Base-by-base conservation (phyloP, 2,329 filamentous ascomycete species). In the Nemania bipapillata region DNA sequence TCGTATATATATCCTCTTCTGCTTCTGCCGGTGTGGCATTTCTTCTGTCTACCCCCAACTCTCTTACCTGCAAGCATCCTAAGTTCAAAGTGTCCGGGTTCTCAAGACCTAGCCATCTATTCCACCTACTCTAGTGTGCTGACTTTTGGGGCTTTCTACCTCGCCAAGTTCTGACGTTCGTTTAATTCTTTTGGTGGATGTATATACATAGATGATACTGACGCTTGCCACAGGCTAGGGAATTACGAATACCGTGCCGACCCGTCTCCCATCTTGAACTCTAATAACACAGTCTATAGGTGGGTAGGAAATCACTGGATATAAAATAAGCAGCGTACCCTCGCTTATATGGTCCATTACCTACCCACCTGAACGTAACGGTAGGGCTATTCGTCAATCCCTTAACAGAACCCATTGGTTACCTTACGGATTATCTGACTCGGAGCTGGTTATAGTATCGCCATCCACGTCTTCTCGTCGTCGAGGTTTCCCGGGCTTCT, bases 21-120 rank as follows among this genome's bases (percentile, higher is more conserved):
- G 55, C 59, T n/a, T n/a, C n/a, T n/a, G n/a, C n/a, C n/a, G n/a
- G 60, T 65, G 65, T 55, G 32, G 60, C 65, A 65, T 52, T 50
- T 26, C 26, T 9, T 32, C 55, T 17, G 55, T 11, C 45, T 40
- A 28, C 17, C 37, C 12, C 5, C 30, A 4, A 32, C 9, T 47
- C 63, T 28, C 37, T 55, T 15, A 8, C 24, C 28, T 35, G 17
- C 50, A 11, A 15, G 26, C 35, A 30, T 35, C 37, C n/a, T 40
- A 40, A 2, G 15, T 37, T 58, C 30, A 53, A 45, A 49, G 35
- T 30, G 37, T 17, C 45, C 47, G 42, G 49, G 35, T 17, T 17
- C 9, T 12, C 24, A 30, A 22, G 7, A 45, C 26, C 37, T 22
- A 30, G 45, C 8, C 22, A 53, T 40, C 35, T 24, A 53, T 17